Evolutionary conservation across 2,329 filamentous ascomycete genomes (phyloP).

Genomic region (Talaromyces amestolkiae): DNA sequence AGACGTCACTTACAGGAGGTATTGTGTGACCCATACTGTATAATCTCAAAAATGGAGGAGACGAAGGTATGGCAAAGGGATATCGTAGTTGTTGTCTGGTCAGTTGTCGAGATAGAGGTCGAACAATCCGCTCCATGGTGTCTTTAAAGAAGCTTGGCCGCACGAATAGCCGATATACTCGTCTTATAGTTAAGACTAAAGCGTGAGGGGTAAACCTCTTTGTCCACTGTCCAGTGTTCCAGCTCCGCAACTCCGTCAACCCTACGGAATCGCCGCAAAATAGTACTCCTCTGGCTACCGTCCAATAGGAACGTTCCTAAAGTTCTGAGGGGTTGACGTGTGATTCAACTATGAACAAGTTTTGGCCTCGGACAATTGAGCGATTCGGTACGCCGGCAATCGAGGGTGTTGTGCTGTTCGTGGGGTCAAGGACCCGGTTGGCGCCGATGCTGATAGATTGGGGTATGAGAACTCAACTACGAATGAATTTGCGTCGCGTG

Average conservation of each 20-base stretch:
- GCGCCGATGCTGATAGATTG: not conserved
- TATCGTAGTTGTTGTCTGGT: slow-evolving; percentile 36
- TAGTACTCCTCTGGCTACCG: too few relatives aligned
- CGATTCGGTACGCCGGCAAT: not conserved
- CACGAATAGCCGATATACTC: not conserved
- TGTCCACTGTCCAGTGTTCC: too few relatives aligned
- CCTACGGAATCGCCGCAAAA: too few relatives aligned
- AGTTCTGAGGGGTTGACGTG: too few relatives aligned
- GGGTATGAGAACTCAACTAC: not conserved
- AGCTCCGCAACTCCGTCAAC: too few relatives aligned
- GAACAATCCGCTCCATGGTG: slow-evolving; percentile 36
- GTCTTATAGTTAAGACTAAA: not conserved
- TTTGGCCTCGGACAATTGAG: not conserved
- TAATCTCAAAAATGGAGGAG: slow-evolving; percentile 32
- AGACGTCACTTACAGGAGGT: slow-evolving; percentile 35
- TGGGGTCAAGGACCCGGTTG: not conserved
- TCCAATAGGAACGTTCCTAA: too few relatives aligned
- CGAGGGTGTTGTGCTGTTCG: not conserved
- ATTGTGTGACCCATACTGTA: slow-evolving; percentile 43
- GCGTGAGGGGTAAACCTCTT: slow-evolving; percentile 13
- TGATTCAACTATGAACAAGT: too few relatives aligned
- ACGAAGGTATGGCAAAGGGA: slow-evolving; percentile 35
- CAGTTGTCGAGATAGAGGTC: slow-evolving; percentile 38
- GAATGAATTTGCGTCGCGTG: not conserved
- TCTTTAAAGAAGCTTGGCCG: not conserved